phyloP scores from a whole-genome alignment of 331 rosid genomes.

The Saraca asoca region DNA sequence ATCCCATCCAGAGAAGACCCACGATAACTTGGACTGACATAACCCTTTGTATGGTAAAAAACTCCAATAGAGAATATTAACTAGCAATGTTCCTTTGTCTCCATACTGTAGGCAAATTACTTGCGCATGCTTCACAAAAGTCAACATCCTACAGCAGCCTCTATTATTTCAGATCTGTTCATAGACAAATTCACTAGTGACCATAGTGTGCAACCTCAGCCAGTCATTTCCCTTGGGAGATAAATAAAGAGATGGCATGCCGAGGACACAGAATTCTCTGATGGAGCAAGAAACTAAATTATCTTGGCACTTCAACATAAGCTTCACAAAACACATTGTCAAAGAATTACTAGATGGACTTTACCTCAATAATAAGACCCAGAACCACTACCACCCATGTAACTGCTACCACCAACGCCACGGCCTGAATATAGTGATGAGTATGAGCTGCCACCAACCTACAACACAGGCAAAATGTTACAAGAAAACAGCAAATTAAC shows the following conservation, averaged over 20 bases:
- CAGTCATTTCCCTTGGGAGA: conserved; percentile 53
- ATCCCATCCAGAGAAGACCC: conserved; percentile 41
- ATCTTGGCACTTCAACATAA: neutral
- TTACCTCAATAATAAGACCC: conserved; percentile 93
- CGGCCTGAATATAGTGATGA: conserved; percentile 84
- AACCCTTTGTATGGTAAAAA: conserved; percentile 32
- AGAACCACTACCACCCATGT: conserved; percentile 88
- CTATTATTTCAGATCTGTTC: conserved; percentile 75
- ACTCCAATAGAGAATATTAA: conserved; percentile 37
- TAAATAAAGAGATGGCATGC: conserved; percentile 46
- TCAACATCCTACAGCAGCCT: conserved; percentile 78
- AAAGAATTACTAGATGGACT: conserved; percentile 28
- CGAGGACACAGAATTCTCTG: conserved; percentile 45
- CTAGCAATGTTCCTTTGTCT: conserved; percentile 52
- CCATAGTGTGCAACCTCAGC: conserved; percentile 66
- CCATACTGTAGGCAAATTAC: conserved; percentile 55
- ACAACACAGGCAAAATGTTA: conserved; percentile 30
- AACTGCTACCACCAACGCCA: conserved; percentile 75
- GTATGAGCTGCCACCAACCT: conserved; percentile 96
- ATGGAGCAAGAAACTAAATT: conserved; percentile 26
- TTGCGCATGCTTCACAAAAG: conserved; percentile 65
- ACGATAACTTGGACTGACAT: conserved; percentile 48
- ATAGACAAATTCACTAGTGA: conserved; percentile 80
- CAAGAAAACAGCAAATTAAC: neutral
- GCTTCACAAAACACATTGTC: conserved; percentile 20